phyloP scores from a whole-genome alignment of 139 green algal genomes.

The Auxenochlorella pyrenoidosa region DNA sequence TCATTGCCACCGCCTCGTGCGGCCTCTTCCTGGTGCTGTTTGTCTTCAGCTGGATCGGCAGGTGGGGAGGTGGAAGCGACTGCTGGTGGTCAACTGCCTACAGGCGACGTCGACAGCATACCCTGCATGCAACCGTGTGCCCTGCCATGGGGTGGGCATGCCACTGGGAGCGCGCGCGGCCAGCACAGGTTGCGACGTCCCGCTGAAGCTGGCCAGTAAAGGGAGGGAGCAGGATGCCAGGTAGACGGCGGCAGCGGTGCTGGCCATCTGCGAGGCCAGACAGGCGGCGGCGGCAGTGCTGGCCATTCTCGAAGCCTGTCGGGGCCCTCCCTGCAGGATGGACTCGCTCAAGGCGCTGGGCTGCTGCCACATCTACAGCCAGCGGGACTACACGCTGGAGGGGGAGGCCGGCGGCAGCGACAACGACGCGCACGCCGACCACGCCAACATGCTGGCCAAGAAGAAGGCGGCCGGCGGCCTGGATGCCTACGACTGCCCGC shows the following conservation, averaged over 20 bases:
- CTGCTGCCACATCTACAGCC: constrained; percentile 27
- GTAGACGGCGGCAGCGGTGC: too few relatives aligned
- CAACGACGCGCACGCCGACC: background rate
- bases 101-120: too few relatives aligned
- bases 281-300: too few relatives aligned
- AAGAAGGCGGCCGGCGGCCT: background rate
- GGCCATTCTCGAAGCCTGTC: too few relatives aligned
- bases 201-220: too few relatives aligned
- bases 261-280: too few relatives aligned
- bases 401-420: background rate
- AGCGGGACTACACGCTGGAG: constrained; percentile 16
- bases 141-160: too few relatives aligned
- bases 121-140: too few relatives aligned
- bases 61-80: background rate
- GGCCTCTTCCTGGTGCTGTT: background rate
- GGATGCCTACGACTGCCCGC: background rate
- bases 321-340: constrained; percentile 12
- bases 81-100: background rate
- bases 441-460: too few relatives aligned
- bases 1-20: constrained; percentile 20
- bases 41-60: constrained; percentile 11
- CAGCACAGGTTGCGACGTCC: too few relatives aligned
- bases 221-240: too few relatives aligned
- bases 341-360: constrained; percentile 1
- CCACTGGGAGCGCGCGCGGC: too few relatives aligned